Conservation (phyloP, 352 stramenopile genomes). For the Phytophthora meadii region DNA sequence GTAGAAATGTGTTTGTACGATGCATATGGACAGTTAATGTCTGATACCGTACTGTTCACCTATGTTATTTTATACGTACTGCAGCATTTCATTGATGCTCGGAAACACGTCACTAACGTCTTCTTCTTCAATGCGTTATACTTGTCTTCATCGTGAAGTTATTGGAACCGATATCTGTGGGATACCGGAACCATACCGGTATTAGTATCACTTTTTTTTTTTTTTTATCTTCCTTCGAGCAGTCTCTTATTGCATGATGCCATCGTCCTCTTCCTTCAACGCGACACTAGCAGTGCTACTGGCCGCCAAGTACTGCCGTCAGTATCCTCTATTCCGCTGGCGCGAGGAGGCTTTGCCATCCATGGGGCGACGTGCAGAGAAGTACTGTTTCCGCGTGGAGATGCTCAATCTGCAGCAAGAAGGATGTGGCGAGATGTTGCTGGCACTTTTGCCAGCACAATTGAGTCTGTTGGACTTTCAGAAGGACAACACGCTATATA, state of each 20-base stretch:
- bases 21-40: too few relatives aligned
- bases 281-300: constrained; percentile 73
- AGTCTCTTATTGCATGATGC: constrained; percentile 16
- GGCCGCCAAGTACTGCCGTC: constrained; percentile 74
- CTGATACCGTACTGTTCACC: too few relatives aligned
- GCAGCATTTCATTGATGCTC: too few relatives aligned
- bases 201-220: neutral
- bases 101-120: too few relatives aligned
- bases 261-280: constrained; percentile 55
- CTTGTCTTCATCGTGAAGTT: too few relatives aligned
- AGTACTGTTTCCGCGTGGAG: constrained; percentile 78
- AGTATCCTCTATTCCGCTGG: constrained; percentile 77
- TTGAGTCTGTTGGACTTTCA: constrained; percentile 69
- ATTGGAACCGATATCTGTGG: too few relatives aligned
- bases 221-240: too few relatives aligned
- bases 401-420: constrained; percentile 72
- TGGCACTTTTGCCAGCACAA: constrained; percentile 63
- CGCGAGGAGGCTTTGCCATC: constrained; percentile 66
- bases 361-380: constrained; percentile 65
- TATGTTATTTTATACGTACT: too few relatives aligned
- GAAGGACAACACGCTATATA: constrained; percentile 67
- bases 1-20: too few relatives aligned
- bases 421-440: constrained; percentile 58
- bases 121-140: too few relatives aligned
- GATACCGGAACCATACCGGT: neutral